These are phyloP conservation scores for Aspergillus nidulans DNA, from an alignment of 495 filamentous ascomycete species.

Conservation along the genomic window DNA sequence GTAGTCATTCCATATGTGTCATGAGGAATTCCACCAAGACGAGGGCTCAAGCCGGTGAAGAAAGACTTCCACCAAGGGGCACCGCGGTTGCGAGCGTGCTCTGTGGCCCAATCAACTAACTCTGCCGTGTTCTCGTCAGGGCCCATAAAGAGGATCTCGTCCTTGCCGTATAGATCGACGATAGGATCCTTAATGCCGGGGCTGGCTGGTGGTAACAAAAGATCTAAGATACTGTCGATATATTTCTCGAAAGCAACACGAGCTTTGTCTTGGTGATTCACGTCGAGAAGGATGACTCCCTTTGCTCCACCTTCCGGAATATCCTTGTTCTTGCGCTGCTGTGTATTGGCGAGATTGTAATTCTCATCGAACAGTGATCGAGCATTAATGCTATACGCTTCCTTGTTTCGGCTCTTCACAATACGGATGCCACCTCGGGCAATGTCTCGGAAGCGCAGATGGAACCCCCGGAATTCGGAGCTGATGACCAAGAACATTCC, in stretches of 20 bases:
- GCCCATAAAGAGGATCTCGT: constrained; percentile 97
- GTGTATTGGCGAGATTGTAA: constrained; percentile 95
- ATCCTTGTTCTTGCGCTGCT: constrained; percentile 99
- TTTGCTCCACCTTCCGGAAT: constrained; percentile 99
- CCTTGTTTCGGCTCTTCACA: constrained; percentile 92
- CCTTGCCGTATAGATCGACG: constrained; percentile 86
- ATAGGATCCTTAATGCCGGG: constrained; percentile 99
- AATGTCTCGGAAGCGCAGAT: constrained; percentile 95
- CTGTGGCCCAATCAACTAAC: constrained; percentile 95
- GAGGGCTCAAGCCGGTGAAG: constrained; percentile 97
- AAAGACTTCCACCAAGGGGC: constrained; percentile 99
- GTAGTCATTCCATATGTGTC: constrained; percentile 98
- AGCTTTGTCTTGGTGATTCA: constrained; percentile 87
- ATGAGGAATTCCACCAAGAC: constrained; percentile 92
- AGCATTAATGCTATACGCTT: constrained; percentile 94
- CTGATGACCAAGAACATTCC: constrained; percentile 99
- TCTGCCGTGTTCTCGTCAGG: constrained; percentile 98
- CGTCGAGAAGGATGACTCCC: constrained; percentile 92
- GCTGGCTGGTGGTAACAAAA: constrained; percentile 81
- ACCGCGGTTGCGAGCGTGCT: constrained; percentile 81
- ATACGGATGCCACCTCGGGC: constrained; percentile 96
- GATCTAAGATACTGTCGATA: constrained; percentile 95
- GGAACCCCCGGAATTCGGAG: constrained; percentile 94
- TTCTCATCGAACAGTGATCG: constrained; percentile 97
- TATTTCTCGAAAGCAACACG: constrained; percentile 97